Evolutionary conservation across 495 filamentous ascomycete species (phyloP).

Genomic region (Tuber aestivum): DNA sequence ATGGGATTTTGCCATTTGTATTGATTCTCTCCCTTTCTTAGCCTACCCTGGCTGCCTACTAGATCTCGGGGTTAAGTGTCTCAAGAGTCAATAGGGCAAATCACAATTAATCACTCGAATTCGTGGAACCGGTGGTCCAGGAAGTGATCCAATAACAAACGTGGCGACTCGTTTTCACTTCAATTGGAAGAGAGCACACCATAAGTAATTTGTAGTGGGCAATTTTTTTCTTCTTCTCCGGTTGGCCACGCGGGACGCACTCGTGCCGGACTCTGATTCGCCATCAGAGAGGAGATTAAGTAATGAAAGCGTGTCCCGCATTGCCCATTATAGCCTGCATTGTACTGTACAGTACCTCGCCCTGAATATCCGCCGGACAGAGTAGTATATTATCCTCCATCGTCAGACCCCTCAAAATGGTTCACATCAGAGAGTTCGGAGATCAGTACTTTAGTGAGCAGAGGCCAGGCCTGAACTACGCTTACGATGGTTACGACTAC

Average conservation of each 20-base stretch:
- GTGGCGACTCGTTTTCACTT: not conserved
- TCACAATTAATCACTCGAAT: not conserved
- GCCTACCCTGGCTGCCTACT: not conserved
- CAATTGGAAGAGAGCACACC: not conserved
- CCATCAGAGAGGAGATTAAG: not conserved
- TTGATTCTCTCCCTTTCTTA: not conserved
- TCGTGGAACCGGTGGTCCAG: not conserved
- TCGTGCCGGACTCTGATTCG: not conserved
- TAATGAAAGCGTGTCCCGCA: not conserved
- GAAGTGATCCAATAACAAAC: not conserved
- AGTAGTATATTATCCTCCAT: not conserved
- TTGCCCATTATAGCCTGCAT: not conserved
- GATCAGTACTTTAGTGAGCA: conserved; percentile 82
- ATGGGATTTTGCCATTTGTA: not conserved
- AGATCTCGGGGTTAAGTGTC: not conserved
- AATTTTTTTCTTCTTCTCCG: not conserved
- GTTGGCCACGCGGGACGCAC: not conserved
- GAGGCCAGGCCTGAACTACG: conserved; percentile 57
- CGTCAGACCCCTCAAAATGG: conserved; percentile 57
- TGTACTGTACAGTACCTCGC: no score
- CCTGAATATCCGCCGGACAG: not conserved
- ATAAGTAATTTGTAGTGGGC: not conserved
- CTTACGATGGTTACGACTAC: conserved; percentile 79
- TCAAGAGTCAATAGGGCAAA: not conserved
- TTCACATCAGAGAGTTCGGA: conserved; percentile 90